A percentile compares a stretch with the other conserved stretches of the same genome.
phyloP scores from a whole-genome alignment of 306 rosid genomes.

The Carpinus fangiana region DNA sequence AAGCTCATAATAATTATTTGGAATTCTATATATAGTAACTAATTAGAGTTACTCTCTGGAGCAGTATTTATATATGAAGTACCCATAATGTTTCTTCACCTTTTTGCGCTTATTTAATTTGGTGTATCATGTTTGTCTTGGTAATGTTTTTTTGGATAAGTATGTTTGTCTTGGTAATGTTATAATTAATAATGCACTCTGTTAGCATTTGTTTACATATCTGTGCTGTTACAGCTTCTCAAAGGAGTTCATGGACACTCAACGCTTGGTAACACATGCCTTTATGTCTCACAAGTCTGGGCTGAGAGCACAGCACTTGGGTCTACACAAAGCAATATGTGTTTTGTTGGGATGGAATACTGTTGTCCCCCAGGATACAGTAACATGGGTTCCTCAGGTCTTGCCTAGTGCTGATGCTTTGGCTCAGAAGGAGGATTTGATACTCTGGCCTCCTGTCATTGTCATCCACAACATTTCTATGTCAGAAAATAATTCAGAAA shows the following conservation, averaged over 20 bases:
- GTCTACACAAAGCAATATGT: conserved; percentile 86
- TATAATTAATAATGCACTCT: conserved; percentile 10
- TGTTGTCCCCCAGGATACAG: conserved; percentile 59
- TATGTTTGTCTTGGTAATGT: neutral
- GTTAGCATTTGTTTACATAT: conserved; percentile 23
- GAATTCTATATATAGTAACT: neutral
- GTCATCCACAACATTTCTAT: conserved; percentile 75
- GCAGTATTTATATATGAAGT: neutral
- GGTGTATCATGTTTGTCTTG: neutral
- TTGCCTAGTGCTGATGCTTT: conserved; percentile 64
- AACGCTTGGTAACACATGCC: conserved; percentile 86
- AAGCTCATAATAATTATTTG: neutral
- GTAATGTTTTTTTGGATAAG: too few relatives aligned
- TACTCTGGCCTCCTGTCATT: conserved; percentile 89
- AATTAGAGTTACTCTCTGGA: neutral
- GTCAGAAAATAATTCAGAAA: conserved; percentile 64
- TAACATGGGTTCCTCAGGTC: conserved; percentile 83
- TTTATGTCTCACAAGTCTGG: conserved; percentile 91
- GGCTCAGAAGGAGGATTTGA: conserved; percentile 91
- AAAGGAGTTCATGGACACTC: conserved; percentile 93
- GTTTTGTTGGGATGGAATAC: conserved; percentile 95
- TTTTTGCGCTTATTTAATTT: neutral
- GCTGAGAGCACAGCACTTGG: conserved; percentile 74
- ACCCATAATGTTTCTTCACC: neutral
- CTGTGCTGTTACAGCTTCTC: conserved; percentile 60